These are phyloP conservation scores for Eucalyptus regnans DNA, from an alignment of 345 rosid genomes.

Conservation along the genomic window DNA sequence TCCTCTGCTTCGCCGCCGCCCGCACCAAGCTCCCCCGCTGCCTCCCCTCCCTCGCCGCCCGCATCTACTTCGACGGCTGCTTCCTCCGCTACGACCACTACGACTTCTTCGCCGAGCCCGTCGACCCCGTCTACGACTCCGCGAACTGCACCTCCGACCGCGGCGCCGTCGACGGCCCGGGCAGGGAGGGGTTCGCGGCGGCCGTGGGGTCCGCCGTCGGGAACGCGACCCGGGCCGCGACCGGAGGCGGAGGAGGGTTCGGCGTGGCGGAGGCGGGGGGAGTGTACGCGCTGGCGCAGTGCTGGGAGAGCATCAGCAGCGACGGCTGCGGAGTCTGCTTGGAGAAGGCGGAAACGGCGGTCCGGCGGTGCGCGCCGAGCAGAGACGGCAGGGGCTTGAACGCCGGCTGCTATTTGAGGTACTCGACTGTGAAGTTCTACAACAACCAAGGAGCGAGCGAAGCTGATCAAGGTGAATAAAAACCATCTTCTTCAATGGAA, in stretches of 20 bases:
- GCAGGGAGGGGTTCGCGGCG: slow-evolving; percentile 14
- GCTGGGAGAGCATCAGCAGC: slow-evolving; percentile 39
- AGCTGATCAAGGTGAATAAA: neutral
- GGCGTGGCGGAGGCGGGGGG: slow-evolving; percentile 2
- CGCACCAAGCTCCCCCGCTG: slow-evolving; percentile 13
- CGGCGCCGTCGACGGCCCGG: neutral
- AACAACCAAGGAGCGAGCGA: neutral
- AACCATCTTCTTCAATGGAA: neutral
- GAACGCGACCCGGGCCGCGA: slow-evolving; percentile 13
- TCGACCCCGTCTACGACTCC: slow-evolving; percentile 16
- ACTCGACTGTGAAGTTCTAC: slow-evolving; percentile 38
- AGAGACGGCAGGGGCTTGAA: slow-evolving; percentile 40
- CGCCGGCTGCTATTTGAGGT: slow-evolving; percentile 57
- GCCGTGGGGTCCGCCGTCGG: slow-evolving; percentile 9
- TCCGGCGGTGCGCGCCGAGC: slow-evolving; percentile 27
- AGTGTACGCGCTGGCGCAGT: slow-evolving; percentile 58
- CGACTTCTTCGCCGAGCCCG: slow-evolving; percentile 29
- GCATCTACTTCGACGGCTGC: slow-evolving; percentile 52
- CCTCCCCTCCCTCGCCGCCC: slow-evolving; percentile 20
- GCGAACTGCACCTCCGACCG: slow-evolving; percentile 4
- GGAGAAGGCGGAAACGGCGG: slow-evolving; percentile 18
- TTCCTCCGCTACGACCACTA: slow-evolving; percentile 47
- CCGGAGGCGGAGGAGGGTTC: neutral
- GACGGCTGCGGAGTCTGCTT: slow-evolving; percentile 43
- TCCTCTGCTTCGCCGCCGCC: slow-evolving; percentile 22